Conservation (phyloP, 306 rosid genomes). For the Corylus americana region DNA sequence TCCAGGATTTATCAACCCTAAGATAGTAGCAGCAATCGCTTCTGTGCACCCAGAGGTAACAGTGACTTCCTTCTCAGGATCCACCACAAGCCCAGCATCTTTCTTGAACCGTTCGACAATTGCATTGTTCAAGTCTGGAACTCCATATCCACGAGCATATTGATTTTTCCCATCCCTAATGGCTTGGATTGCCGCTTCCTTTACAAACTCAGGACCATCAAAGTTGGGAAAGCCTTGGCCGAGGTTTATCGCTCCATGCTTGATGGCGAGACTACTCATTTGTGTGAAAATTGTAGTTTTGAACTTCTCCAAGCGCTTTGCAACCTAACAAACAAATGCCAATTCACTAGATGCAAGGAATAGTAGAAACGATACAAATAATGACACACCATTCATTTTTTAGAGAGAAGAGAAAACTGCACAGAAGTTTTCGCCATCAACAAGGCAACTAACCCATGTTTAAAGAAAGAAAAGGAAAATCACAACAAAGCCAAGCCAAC, state of each 20-base stretch:
- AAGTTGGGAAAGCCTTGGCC: conserved; percentile 97
- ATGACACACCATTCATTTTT: not conserved
- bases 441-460: not conserved
- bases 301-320: conserved; percentile 91
- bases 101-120: conserved; percentile 81
- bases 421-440: not conserved
- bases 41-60: conserved; percentile 91
- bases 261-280: conserved; percentile 81
- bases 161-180: conserved; percentile 86
- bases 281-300: conserved; percentile 88
- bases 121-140: conserved; percentile 72
- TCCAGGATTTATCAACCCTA: conserved; percentile 87
- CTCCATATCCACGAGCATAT: conserved; percentile 83
- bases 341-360: conserved; percentile 5
- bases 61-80: conserved; percentile 82
- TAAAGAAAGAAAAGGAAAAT: not conserved
- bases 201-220: conserved; percentile 91
- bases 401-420: not conserved
- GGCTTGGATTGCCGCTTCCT: conserved; percentile 94
- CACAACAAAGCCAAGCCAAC: not conserved
- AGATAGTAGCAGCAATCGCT: conserved; percentile 86
- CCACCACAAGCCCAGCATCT: conserved; percentile 68
- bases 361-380: not conserved
- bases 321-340: conserved; percentile 53
- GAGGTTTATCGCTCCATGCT: conserved; percentile 86